Percentiles rank a stretch among this genome's conserved stretches.
Conservation (phyloP, 257 asterid species). For the Marsdenia floribunda region DNA sequence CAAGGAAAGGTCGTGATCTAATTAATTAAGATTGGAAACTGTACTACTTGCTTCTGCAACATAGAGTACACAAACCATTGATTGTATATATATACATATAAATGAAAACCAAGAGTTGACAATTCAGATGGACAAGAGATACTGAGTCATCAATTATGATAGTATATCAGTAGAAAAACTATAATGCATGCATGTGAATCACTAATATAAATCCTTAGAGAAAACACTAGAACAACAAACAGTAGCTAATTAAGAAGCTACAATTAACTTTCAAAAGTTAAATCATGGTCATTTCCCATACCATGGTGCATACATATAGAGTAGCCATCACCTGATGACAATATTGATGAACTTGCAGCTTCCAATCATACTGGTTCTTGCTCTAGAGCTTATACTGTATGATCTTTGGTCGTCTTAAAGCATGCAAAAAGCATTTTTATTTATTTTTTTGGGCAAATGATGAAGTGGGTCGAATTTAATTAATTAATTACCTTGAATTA, state of each 20-base stretch:
- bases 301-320: neutral
- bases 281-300: neutral
- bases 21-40: neutral
- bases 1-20: neutral
- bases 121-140: too few relatives aligned
- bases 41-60: neutral
- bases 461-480: neutral
- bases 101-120: neutral
- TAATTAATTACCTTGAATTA: slow-evolving; percentile 13
- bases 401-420: too few relatives aligned
- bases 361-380: neutral
- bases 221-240: neutral
- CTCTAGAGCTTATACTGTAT: neutral
- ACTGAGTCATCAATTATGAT: neutral
- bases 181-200: neutral
- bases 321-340: too few relatives aligned
- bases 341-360: neutral
- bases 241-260: neutral
- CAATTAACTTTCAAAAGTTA: neutral
- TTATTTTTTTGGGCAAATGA: neutral
- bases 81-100: neutral
- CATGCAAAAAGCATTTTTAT: neutral
- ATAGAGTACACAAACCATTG: neutral
- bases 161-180: neutral
- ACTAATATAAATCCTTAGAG: neutral